Conservation (phyloP, 2,329 filamentous ascomycete genomes). For the Fusarium cicatricum region DNA sequence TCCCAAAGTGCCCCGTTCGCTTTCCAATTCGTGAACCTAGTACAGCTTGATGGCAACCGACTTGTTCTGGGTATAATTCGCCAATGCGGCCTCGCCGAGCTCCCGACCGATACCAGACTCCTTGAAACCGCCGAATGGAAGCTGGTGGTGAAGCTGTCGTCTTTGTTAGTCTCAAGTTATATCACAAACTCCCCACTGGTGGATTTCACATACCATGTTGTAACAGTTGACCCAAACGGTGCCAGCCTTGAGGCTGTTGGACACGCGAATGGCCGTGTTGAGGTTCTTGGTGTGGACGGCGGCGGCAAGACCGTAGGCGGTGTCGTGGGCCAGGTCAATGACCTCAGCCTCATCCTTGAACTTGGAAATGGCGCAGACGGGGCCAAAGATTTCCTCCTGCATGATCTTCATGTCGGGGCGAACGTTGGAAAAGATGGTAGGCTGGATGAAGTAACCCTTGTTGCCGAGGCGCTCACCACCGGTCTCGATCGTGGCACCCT, state of each 20-base stretch:
- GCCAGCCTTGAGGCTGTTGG: constrained; percentile 77
- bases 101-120: constrained; percentile 82
- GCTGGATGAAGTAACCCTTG: constrained; percentile 90
- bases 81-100: constrained; percentile 71
- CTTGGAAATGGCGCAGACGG: constrained; percentile 84
- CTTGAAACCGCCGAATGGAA: constrained; percentile 80
- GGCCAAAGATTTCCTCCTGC: constrained; percentile 92
- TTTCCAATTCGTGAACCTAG: constrained; percentile 16
- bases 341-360: constrained; percentile 85
- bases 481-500: constrained; percentile 68
- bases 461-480: constrained; percentile 64
- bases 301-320: constrained; percentile 82
- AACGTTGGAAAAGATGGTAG: constrained; percentile 89
- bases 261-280: constrained; percentile 82
- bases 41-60: constrained; percentile 62
- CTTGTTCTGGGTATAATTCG: constrained; percentile 75
- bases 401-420: constrained; percentile 87
- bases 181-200: no score
- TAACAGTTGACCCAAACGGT: constrained; percentile 69
- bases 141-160: constrained; percentile 71
- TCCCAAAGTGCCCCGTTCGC: constrained; percentile 12
- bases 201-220: no score
- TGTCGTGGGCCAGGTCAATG: constrained; percentile 77
- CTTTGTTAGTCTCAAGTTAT: no score
- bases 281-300: constrained; percentile 84